These are phyloP conservation scores for Phylloporus scabripes DNA, from an alignment of 768 basidiomycete species.

Conservation along the genomic window DNA sequence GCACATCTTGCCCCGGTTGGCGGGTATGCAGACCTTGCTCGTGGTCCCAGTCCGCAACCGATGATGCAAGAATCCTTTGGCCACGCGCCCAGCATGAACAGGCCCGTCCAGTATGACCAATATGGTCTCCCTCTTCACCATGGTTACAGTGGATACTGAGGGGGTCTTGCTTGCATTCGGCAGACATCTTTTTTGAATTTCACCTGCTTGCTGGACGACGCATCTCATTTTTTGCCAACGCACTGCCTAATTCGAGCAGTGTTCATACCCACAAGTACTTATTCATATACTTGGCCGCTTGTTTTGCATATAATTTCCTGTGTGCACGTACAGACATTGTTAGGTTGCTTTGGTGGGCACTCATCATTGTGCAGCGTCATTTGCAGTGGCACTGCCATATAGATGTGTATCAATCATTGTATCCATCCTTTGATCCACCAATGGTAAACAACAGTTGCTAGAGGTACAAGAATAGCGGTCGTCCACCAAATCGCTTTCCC, in stretches of 20 bases:
- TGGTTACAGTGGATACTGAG: constrained; percentile 26
- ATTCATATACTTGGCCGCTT: not conserved
- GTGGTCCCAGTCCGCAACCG: constrained; percentile 67
- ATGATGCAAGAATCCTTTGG: constrained; percentile 38
- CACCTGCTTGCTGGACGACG: constrained; percentile 31
- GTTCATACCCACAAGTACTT: constrained; percentile 21
- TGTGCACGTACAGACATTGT: constrained; percentile 1
- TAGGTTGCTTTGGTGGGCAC: constrained; percentile 8
- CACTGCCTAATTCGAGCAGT: constrained; percentile 7
- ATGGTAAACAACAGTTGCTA: constrained; percentile 17
- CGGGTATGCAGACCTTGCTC: constrained; percentile 77
- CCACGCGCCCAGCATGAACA: constrained; percentile 39
- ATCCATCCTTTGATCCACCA: constrained; percentile 20
- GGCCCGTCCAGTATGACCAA: constrained; percentile 46
- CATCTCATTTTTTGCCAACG: constrained; percentile 10
- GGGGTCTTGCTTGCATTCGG: constrained; percentile 1
- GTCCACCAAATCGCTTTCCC: constrained; percentile 8
- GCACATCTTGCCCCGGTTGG: constrained; percentile 58
- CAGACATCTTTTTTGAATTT: constrained; percentile 3
- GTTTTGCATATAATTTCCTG: constrained; percentile 1
- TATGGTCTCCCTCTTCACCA: constrained; percentile 60
- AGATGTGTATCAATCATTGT: constrained; percentile 18
- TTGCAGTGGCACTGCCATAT: constrained; percentile 1
- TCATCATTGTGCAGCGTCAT: constrained; percentile 5
- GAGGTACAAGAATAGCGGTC: constrained; percentile 13